Percentiles rank a stretch among this genome's conserved stretches.
These are phyloP conservation scores for Leptographium flavum DNA, from an alignment of 2,329 filamentous ascomycete species.

Conservation along the genomic window DNA sequence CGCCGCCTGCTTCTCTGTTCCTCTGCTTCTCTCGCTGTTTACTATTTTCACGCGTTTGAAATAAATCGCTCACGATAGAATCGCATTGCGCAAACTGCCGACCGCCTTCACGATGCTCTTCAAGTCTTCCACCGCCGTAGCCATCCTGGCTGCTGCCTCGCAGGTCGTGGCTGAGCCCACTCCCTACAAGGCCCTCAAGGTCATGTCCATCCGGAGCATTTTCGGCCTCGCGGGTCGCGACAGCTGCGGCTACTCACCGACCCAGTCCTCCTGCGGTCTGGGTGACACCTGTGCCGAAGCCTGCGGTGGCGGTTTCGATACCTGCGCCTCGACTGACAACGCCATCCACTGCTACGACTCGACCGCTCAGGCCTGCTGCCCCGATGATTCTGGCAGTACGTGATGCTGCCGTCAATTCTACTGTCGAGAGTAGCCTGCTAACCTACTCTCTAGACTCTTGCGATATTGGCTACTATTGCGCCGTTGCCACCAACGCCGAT, in stretches of 20 bases:
- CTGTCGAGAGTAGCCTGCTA: too few species aligned
- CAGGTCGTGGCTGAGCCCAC: constrained; percentile 19
- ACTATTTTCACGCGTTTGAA: too few species aligned
- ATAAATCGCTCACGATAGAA: neutral
- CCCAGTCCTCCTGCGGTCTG: constrained; percentile 30
- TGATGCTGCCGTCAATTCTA: constrained; percentile 9
- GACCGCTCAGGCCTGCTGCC: constrained; percentile 40
- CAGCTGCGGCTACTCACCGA: constrained; percentile 33
- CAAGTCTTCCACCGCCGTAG: constrained; percentile 25
- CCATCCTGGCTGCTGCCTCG: constrained; percentile 27
- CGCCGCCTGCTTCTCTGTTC: neutral
- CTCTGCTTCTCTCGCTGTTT: neutral
- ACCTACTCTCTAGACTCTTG: constrained; percentile 36
- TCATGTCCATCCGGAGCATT: constrained; percentile 20
- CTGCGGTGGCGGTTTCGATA: constrained; percentile 34
- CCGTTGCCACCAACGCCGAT: constrained; percentile 29
- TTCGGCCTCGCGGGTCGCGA: constrained; percentile 30
- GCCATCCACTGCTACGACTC: constrained; percentile 45
- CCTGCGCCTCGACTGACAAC: constrained; percentile 34
- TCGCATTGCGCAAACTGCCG: neutral
- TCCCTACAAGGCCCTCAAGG: constrained; percentile 19
- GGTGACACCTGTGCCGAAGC: constrained; percentile 40
- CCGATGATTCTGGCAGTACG: constrained; percentile 41
- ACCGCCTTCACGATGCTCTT: constrained; percentile 25
- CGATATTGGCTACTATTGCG: constrained; percentile 46